These are phyloP conservation scores for Pistacia atlantica DNA, from an alignment of 345 rosid species.

Conservation along the genomic window DNA sequence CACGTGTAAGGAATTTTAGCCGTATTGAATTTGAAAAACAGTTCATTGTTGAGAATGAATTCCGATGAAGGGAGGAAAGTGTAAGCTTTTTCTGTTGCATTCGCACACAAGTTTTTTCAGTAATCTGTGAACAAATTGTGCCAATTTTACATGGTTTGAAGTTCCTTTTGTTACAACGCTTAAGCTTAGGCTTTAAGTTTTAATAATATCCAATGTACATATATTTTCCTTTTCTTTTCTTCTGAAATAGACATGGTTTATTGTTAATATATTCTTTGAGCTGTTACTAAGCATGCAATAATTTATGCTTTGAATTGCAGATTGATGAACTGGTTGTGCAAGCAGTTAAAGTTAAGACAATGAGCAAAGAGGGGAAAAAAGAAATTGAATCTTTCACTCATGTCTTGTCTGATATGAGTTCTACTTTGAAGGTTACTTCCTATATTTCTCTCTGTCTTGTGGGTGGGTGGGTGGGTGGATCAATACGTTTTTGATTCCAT, in stretches of 20 bases:
- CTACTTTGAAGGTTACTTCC: slow-evolving; percentile 65
- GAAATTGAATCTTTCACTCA: slow-evolving; percentile 63
- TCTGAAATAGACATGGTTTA: not conserved
- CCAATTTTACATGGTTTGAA: not conserved
- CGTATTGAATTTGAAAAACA: not conserved
- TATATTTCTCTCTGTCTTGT: not conserved
- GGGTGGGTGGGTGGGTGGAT: slow-evolving; percentile 2
- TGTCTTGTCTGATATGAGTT: slow-evolving; percentile 60
- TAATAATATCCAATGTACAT: not conserved
- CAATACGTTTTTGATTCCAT: not conserved
- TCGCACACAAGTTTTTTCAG: too few relatives aligned
- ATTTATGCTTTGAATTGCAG: slow-evolving; percentile 36
- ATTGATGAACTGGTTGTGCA: slow-evolving; percentile 81
- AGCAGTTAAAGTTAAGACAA: slow-evolving; percentile 50
- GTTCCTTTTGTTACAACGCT: not conserved
- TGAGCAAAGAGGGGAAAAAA: slow-evolving; percentile 45
- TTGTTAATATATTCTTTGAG: not conserved
- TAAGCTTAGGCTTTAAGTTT: not conserved
- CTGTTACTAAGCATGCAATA: slow-evolving; percentile 6
- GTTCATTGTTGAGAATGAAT: not conserved
- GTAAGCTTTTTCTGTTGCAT: too few relatives aligned
- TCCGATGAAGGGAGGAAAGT: not conserved
- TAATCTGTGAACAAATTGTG: too few relatives aligned
- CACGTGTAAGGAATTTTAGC: not conserved
- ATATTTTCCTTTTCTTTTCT: not conserved